Evolutionary conservation across 106 monocot genomes (phyloP), one percentile per base, ranked within the genome.

Genomic region (Phalaenopsis aphrodite): DNA sequence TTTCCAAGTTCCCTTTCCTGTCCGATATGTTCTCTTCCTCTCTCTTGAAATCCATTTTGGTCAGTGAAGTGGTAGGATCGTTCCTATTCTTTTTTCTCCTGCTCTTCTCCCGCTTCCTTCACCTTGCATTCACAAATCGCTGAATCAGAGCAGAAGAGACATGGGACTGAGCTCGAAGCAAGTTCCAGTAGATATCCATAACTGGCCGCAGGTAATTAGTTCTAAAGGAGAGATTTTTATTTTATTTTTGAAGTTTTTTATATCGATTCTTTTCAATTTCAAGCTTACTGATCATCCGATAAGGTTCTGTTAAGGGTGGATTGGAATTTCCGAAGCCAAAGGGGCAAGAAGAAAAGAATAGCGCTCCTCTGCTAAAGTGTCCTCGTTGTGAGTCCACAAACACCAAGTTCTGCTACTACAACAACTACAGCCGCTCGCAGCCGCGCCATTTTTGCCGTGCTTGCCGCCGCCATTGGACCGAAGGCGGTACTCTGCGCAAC

Each of bases 391-490:
- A 76, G 4, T 76, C 76, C 12, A 30, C 76, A 1, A 92, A 92
- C 84, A 92, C 92, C 56, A 92, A 92, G 76, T 92, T 92, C 82
- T 92, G 89, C 69, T 92, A 92, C 78, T 92, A 86, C 78, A 92
- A 92, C 81, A 92, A 92, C 87, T 89, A 89, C 86, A 86, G 86
- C 80, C 82, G 84, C 49, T 57, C 86, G 57, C 89, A 89, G 84
- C 89, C 89, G 11, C 82, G 89, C 23, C 89, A 89, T 67, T 89
- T 79, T 71, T 80, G 69, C 49, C 67, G 71, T 0, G 21, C 79
- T 0, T 80, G 79, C 49, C 46, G 61, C 36, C 68, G 79, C 15
- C 49, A 80, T 43, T 80, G 79, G 79, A 80, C 79, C 15, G 69
- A 16, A 14, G 79, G 79, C 4, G 79, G 68, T 23, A 80, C 69